These are phyloP conservation scores for Ustilago crameri DNA, from an alignment of 1,284 basidiomycete species.

Conservation along the genomic window DNA sequence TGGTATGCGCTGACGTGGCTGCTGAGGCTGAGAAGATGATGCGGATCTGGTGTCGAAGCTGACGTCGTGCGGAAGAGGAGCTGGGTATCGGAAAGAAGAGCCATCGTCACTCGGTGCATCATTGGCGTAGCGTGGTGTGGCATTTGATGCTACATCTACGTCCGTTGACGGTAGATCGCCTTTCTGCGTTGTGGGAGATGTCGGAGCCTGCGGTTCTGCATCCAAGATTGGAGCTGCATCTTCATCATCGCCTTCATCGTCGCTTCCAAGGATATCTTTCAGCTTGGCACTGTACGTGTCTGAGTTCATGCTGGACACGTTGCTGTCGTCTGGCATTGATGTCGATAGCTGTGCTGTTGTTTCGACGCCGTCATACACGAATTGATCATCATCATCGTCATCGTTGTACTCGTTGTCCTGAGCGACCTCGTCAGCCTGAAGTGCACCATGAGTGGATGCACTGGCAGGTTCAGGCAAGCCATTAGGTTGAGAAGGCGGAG, in stretches of 20 bases:
- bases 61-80: slow-evolving; percentile 31
- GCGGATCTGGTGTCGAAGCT: slow-evolving; percentile 41
- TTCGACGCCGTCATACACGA: slow-evolving; percentile 79
- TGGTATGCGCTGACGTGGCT: slow-evolving; percentile 15
- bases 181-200: slow-evolving; percentile 26
- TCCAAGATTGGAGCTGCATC: background rate
- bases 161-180: background rate
- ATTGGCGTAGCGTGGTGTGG: slow-evolving; percentile 12
- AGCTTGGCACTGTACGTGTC: slow-evolving; percentile 49
- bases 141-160: slow-evolving; percentile 17
- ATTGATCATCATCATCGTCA: slow-evolving; percentile 74
- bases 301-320: slow-evolving; percentile 25
- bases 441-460: background rate
- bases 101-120: slow-evolving; percentile 27
- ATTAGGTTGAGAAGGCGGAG: slow-evolving; percentile 4
- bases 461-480: slow-evolving; percentile 4
- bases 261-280: slow-evolving; percentile 56
- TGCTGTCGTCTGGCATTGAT: slow-evolving; percentile 24
- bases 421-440: background rate
- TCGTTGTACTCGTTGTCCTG: slow-evolving; percentile 70
- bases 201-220: slow-evolving; percentile 1
- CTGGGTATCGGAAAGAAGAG: slow-evolving; percentile 35
- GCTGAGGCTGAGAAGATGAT: slow-evolving; percentile 19
- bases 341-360: slow-evolving; percentile 6
- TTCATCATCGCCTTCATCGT: slow-evolving; percentile 23